A percentile compares a stretch with the other conserved stretches of the same genome.
phyloP scores from a whole-genome alignment of 129 eudicot genomes.

The Tanacetum coccineum region DNA sequence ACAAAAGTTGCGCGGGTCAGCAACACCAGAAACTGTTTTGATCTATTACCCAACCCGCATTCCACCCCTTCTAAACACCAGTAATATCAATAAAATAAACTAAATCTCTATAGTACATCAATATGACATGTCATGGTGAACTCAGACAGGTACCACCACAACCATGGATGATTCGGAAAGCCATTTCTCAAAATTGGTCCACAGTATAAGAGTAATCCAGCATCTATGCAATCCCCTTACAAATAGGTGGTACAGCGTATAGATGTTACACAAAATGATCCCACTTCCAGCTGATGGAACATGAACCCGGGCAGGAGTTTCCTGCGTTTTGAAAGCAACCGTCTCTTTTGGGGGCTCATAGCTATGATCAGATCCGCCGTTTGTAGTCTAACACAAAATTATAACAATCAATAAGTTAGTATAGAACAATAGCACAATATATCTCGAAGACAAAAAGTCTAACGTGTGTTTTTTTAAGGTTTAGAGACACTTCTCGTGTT shows the following conservation, averaged over 20 bases:
- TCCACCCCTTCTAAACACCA: too few relatives aligned
- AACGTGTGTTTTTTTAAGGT: neutral
- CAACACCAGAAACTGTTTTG: too few relatives aligned
- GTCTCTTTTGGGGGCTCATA: conserved; percentile 33
- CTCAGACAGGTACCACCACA: conserved; percentile 50
- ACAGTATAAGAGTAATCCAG: conserved; percentile 65
- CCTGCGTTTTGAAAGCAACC: conserved; percentile 31
- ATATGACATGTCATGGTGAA: too few relatives aligned
- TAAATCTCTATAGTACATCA: too few relatives aligned
- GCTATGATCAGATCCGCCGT: conserved; percentile 31
- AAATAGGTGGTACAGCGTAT: too few relatives aligned
- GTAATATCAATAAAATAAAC: too few relatives aligned
- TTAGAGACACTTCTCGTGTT: neutral
- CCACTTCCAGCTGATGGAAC: conserved; percentile 37
- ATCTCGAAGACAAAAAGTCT: conserved; percentile 5
- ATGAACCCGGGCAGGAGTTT: conserved; percentile 27
- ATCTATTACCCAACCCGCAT: too few relatives aligned
- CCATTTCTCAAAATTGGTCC: conserved; percentile 48
- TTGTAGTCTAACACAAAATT: conserved; percentile 36
- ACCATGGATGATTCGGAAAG: conserved; percentile 71
- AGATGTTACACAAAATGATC: conserved; percentile 25
- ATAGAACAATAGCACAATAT: conserved; percentile 7
- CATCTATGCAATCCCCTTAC: conserved; percentile 46
- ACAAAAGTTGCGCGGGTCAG: too few relatives aligned
- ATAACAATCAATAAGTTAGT: conserved; percentile 13